Percentiles rank a stretch among this genome's conserved stretches.
These are phyloP conservation scores for barley (Hordeum vulgare) DNA, from an alignment of 176 grass and related monocot species.

Conservation along the genomic window MorexV3_pseudomolecules_assembly NC_058520.1:145020158-145020657, in stretches of 20 bases:
- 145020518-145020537: neutral
- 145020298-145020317: neutral
- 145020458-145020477: neutral
- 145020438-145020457: conserved; percentile 8
- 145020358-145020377: neutral
- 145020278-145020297: neutral
- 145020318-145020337: conserved; percentile 6
- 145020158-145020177: conserved; percentile 1
- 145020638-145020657: neutral
- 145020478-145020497: conserved; percentile 23
- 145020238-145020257: conserved; percentile 3
- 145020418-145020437: neutral
- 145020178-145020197: neutral
- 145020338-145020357: neutral
- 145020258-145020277: conserved; percentile 38
- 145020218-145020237: neutral
- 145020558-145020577: neutral
- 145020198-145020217: neutral
- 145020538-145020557: neutral
- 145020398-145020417: neutral
- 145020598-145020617: neutral
- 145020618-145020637: neutral
- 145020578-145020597: neutral
- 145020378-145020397: neutral
- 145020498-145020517: neutral